Percentiles rank a stretch among this genome's conserved stretches.
Evolutionary conservation across 1,284 basidiomycete genomes (phyloP).

Genomic region (Cryptococcus deneoformans): DNA sequence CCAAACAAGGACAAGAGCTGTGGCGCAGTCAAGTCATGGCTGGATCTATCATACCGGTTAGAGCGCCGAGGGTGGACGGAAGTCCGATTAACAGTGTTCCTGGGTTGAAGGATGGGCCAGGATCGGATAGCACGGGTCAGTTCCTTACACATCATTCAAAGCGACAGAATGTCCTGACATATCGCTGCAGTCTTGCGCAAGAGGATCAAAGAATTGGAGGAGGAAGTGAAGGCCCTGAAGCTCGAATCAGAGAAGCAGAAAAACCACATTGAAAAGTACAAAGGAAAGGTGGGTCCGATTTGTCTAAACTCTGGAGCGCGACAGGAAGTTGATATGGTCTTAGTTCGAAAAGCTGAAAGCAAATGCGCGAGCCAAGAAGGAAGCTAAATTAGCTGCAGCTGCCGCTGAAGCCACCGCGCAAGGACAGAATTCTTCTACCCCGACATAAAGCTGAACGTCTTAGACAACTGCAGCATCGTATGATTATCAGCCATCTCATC

Average conservation of each 20-base stretch:
- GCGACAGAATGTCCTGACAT: too few relatives aligned
- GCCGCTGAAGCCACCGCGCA: neutral
- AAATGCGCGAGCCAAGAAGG: conserved; percentile 78
- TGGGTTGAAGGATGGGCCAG: neutral
- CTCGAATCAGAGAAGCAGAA: conserved; percentile 37
- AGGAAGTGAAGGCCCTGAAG: conserved; percentile 56
- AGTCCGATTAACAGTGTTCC: conserved; percentile 2
- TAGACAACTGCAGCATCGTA: too few relatives aligned
- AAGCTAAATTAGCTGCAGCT: conserved; percentile 56
- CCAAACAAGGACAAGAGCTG: conserved; percentile 32
- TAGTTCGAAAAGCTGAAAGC: conserved; percentile 86
- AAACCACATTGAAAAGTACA: conserved; percentile 65
- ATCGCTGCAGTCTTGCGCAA: conserved; percentile 11
- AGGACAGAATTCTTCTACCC: too few relatives aligned
- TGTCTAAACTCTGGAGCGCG: neutral
- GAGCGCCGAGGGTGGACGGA: neutral
- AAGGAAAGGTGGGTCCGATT: conserved; percentile 50
- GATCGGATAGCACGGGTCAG: neutral
- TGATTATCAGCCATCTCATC: too few relatives aligned
- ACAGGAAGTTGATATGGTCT: neutral
- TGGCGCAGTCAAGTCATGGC: conserved; percentile 36
- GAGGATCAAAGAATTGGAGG: conserved; percentile 67
- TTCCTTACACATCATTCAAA: neutral
- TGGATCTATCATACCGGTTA: neutral
- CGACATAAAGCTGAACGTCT: too few relatives aligned